Conservation (phyloP, 2,329 filamentous ascomycete genomes). For the Trichoderma sp. region DNA sequence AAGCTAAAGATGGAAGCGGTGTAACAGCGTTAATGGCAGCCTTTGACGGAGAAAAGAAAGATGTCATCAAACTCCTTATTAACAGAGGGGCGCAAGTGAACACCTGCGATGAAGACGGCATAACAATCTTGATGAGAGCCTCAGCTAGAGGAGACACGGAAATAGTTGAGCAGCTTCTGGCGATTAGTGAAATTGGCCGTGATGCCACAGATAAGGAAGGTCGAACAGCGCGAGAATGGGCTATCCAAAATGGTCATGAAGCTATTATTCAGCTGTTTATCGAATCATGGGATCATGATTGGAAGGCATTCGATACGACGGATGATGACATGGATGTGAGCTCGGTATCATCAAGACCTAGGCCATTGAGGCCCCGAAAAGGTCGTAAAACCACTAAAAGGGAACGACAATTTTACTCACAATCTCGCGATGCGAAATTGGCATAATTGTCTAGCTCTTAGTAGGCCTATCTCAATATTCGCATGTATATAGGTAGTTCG, state of each 20-base stretch:
- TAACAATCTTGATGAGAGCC: background rate
- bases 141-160: background rate
- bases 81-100: background rate
- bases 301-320: too few species aligned
- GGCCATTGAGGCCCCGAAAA: too few species aligned
- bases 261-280: background rate
- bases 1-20: background rate
- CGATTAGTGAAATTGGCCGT: too few species aligned
- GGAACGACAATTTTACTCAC: too few species aligned
- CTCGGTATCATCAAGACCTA: too few species aligned
- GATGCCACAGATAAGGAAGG: background rate
- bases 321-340: too few species aligned
- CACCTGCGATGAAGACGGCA: background rate
- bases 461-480: too few species aligned
- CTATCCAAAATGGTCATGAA: background rate
- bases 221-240: background rate
- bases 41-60: background rate
- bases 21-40: background rate
- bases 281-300: too few species aligned
- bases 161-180: background rate
- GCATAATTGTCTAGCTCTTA: too few species aligned
- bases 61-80: background rate
- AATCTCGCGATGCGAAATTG: too few species aligned
- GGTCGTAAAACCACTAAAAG: too few species aligned
- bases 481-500: too few species aligned